A percentile compares a stretch with the other conserved stretches of the same genome.
Conservation (phyloP, 1,284 basidiomycete species). For the Ustilago bromivora region DNA sequence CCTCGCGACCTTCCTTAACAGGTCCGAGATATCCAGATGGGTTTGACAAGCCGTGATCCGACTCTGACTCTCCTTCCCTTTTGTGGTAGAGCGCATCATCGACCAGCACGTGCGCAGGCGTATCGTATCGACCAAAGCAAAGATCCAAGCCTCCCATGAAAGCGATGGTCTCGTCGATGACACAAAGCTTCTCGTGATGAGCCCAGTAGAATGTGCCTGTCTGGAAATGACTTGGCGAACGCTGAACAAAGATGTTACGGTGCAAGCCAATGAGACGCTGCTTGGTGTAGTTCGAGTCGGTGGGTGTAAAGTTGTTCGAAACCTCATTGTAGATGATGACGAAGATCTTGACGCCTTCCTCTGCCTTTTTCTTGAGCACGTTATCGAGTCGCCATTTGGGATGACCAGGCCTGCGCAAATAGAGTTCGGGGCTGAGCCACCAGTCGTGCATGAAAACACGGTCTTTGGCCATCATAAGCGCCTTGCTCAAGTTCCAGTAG, state of each 20-base stretch:
- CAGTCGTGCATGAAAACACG: constrained; percentile 71
- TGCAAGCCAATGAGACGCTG: constrained; percentile 86
- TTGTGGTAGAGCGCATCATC: constrained; percentile 77
- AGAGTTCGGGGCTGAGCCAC: constrained; percentile 76
- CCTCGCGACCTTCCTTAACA: constrained; percentile 73
- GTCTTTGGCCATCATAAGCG: constrained; percentile 89
- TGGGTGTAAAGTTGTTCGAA: constrained; percentile 87
- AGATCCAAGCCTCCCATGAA: constrained; percentile 98
- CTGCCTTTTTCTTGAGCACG: constrained; percentile 90
- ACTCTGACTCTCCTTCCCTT: constrained; percentile 31
- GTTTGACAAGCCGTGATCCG: constrained; percentile 29
- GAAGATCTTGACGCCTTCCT: constrained; percentile 95
- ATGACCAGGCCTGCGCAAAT: constrained; percentile 84
- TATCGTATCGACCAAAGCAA: constrained; percentile 78
- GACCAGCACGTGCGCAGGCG: constrained; percentile 88
- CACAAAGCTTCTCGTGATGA: constrained; percentile 97
- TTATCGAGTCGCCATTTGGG: constrained; percentile 89
- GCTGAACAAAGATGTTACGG: constrained; percentile 94
- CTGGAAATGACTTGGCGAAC: constrained; percentile 96
- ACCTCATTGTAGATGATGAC: constrained; percentile 91
- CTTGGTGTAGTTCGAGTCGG: constrained; percentile 82
- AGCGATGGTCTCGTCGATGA: constrained; percentile 95
- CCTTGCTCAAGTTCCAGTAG: constrained; percentile 83
- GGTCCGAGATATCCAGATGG: constrained; percentile 54
- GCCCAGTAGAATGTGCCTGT: constrained; percentile 97